These are phyloP conservation scores for Paracoccidioides lutzii DNA, from an alignment of 2,329 filamentous ascomycete species.

Conservation along the genomic window DNA sequence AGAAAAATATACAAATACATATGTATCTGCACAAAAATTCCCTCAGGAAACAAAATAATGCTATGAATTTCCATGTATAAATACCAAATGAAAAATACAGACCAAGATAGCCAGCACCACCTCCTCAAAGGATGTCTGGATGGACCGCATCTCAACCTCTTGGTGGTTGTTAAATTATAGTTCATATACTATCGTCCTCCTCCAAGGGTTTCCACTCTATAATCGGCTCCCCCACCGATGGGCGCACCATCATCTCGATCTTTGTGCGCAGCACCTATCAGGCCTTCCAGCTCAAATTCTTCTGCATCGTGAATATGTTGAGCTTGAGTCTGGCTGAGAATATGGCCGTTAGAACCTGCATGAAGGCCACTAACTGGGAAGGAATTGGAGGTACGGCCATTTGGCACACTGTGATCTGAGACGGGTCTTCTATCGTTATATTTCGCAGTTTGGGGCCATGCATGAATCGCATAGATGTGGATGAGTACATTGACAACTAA, in stretches of 20 bases:
- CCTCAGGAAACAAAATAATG: too few species aligned
- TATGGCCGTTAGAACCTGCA: conserved; percentile 34
- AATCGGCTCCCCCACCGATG: background rate
- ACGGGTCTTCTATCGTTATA: conserved; percentile 4
- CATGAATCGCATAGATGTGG: conserved; percentile 61
- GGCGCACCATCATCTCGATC: conserved; percentile 18
- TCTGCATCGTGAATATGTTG: conserved; percentile 63
- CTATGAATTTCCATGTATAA: too few species aligned
- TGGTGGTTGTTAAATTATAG: background rate
- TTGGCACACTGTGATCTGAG: conserved; percentile 3
- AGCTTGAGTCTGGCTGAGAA: conserved; percentile 25
- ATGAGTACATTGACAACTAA: conserved; percentile 71
- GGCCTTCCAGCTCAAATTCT: conserved; percentile 82
- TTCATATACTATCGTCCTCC: background rate
- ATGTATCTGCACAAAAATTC: too few species aligned
- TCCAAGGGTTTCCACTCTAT: background rate
- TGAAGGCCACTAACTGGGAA: conserved; percentile 5
- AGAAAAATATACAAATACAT: too few species aligned
- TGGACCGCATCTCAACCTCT: background rate
- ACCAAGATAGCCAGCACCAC: too few species aligned
- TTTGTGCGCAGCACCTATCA: conserved; percentile 37
- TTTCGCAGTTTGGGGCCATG: conserved; percentile 31
- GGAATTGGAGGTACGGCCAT: conserved; percentile 3
- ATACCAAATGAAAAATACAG: too few species aligned
- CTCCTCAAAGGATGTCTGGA: too few species aligned